phyloP scores from a whole-genome alignment of 495 filamentous ascomycete species.

The Hyaloscypha finlandica region DNA sequence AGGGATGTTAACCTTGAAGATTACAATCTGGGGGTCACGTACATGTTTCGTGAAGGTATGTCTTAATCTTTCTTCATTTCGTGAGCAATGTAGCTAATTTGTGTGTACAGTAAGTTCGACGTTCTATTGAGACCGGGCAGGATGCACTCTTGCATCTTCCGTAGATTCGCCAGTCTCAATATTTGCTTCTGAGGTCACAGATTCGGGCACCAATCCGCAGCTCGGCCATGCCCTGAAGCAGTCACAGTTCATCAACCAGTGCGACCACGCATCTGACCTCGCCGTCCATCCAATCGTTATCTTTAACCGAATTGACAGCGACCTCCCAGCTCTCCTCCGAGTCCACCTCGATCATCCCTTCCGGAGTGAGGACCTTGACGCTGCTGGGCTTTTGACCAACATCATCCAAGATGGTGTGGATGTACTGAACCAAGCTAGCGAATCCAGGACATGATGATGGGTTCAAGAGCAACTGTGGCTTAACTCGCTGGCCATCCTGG shows the following conservation, averaged over 20 bases:
- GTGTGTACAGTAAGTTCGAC: background rate
- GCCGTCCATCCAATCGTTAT: constrained; percentile 56
- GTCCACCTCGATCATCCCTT: constrained; percentile 41
- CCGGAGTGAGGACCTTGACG: constrained; percentile 30
- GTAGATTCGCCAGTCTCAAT: background rate
- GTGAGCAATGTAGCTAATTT: background rate
- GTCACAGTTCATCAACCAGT: constrained; percentile 6
- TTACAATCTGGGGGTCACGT: background rate
- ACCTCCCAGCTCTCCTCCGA: constrained; percentile 49
- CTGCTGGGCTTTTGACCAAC: constrained; percentile 24
- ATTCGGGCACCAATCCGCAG: background rate
- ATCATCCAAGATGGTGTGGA: constrained; percentile 18
- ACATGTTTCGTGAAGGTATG: background rate
- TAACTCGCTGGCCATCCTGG: constrained; percentile 14
- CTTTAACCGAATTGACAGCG: constrained; percentile 43
- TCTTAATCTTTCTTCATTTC: background rate
- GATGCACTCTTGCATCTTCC: background rate
- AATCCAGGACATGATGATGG: constrained; percentile 17
- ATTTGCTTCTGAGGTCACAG: background rate
- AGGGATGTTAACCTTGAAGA: background rate
- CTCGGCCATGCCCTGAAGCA: background rate
- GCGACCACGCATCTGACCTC: constrained; percentile 50
- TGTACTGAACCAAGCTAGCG: constrained; percentile 22
- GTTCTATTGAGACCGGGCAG: background rate
- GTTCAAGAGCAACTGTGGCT: constrained; percentile 16